Percentiles rank a stretch among this genome's conserved stretches.
These are phyloP conservation scores for Miscanthus lutarioriparius DNA, from an alignment of 176 grass and related monocot species.

Conservation along the genomic window DNA sequence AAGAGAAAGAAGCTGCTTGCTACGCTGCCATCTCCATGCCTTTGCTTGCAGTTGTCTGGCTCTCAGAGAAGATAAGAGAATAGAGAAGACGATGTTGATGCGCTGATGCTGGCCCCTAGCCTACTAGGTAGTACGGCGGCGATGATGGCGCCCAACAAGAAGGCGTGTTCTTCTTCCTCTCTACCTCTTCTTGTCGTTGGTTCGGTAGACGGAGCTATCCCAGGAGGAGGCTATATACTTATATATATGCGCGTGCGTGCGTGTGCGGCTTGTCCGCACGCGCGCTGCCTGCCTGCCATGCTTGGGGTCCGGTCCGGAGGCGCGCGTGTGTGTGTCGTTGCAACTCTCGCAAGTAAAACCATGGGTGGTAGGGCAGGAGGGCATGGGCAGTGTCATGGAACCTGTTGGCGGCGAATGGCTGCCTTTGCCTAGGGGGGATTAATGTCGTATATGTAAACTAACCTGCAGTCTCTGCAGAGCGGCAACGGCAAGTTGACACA, in stretches of 20 bases:
- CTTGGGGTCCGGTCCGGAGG: background rate
- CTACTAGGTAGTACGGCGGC: no score
- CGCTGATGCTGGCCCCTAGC: no score
- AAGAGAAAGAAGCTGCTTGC: no score
- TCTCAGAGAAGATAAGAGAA: no score
- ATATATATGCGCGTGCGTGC: background rate
- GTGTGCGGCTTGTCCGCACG: background rate
- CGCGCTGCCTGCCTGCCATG: background rate
- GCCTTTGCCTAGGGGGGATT: background rate
- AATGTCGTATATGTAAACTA: background rate
- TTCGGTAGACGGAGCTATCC: background rate
- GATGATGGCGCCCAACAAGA: background rate
- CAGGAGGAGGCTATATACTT: background rate
- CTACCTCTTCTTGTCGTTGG: background rate
- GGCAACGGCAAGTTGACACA: background rate
- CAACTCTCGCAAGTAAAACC: slow-evolving; percentile 18
- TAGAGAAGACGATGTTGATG: no score
- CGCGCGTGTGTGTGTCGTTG: background rate
- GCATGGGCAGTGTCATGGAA: slow-evolving; percentile 1
- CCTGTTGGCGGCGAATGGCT: slow-evolving; percentile 34
- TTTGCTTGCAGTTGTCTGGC: no score
- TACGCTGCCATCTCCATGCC: no score
- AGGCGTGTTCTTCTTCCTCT: background rate
- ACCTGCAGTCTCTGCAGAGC: background rate
- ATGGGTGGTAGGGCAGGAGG: slow-evolving; percentile 13